A percentile compares a stretch with the other conserved stretches of the same genome.
Evolutionary conservation across 768 basidiomycete genomes (phyloP).

Genomic region (Calocybe indica): DNA sequence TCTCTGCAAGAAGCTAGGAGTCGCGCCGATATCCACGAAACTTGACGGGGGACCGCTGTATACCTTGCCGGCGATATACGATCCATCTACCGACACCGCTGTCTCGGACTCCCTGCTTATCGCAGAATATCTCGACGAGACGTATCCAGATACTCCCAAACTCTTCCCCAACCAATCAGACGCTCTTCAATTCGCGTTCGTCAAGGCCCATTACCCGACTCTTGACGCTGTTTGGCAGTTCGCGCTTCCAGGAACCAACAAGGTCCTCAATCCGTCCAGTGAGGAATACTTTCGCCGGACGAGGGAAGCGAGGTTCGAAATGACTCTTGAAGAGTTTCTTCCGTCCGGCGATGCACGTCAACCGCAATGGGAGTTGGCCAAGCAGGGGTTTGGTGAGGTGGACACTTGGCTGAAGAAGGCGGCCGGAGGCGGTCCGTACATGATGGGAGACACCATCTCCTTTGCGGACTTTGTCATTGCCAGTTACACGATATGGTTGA

Average conservation of each 20-base stretch:
- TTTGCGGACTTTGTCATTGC: conserved; percentile 38
- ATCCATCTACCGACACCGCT: conserved; percentile 26
- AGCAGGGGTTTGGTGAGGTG: conserved; percentile 22
- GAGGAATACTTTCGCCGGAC: conserved; percentile 33
- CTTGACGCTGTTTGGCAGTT: conserved; percentile 9
- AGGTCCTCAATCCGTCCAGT: conserved; percentile 26
- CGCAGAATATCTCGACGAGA: conserved; percentile 39
- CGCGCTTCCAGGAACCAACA: conserved; percentile 14
- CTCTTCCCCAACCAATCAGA: conserved; percentile 15
- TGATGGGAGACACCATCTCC: conserved; percentile 28
- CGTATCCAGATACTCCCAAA: conserved; percentile 28
- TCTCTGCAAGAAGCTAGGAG: conserved; percentile 26
- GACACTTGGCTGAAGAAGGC: conserved; percentile 23
- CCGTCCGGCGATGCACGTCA: conserved; percentile 23
- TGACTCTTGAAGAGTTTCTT: conserved; percentile 27
- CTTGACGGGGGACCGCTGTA: conserved; percentile 23
- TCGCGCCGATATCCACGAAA: conserved; percentile 17
- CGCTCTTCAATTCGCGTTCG: conserved; percentile 13
- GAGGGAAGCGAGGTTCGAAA: conserved; percentile 24
- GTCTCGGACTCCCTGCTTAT: conserved; percentile 36
- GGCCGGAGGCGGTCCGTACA: conserved; percentile 21
- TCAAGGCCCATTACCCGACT: conserved; percentile 9
- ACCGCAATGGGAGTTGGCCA: conserved; percentile 30
- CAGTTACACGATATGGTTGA: conserved; percentile 22
- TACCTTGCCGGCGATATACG: conserved; percentile 36